Evolutionary conservation across 1,139 yeast genomes (phyloP), one percentile per base, ranked within the genome.

Genomic region (Zygosaccharomyces sapae): DNA sequence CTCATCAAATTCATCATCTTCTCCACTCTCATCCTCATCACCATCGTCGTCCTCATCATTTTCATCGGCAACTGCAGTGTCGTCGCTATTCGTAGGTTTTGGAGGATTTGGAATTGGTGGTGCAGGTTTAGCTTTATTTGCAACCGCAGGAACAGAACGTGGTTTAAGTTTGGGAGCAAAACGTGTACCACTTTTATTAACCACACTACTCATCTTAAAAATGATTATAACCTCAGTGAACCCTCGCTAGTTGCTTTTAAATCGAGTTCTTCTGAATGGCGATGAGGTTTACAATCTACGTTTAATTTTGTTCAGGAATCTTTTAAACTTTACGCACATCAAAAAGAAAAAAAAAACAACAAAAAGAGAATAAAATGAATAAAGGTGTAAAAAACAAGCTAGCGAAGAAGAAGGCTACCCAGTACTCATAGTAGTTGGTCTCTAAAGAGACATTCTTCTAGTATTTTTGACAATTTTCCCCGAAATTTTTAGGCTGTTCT

Each of bases 171-270:
- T 70, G 1, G 74, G 74, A 2, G 68, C 62, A 54, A 70, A 70
- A 42, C 72, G 66, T 6, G 69, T 66, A 29, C 71, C 71, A 54
- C 72, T 67, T 50, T 70, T 70, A 46, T 70, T 64, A 5, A 65
- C 67, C 25, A 63, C 60, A 51, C 68, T 65, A 61, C 69, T 64
- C 69, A 62, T 63, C 12, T 12, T 18, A 20, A 6, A n/a, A 13
- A 37, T 3, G 9, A 4, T 12, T 27, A 27, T 10, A 27, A 4
- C 31, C 31, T 12, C 31, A 10, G n/a, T 2, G n/a, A 24, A 27
- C n/a, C 5, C 31, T 12, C 31, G 12, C 5, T 4, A 27, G n/a
- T 4, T 27, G 31, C 5, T 7, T 10, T 8, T 10, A 27, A 27
- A 10, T 4, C 31, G 31, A 4, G 10, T 10, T 27, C n/a, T 27